These are phyloP conservation scores for Neurospora sp. DNA, from an alignment of 2,329 filamentous ascomycete genomes.

Conservation along the genomic window DNA sequence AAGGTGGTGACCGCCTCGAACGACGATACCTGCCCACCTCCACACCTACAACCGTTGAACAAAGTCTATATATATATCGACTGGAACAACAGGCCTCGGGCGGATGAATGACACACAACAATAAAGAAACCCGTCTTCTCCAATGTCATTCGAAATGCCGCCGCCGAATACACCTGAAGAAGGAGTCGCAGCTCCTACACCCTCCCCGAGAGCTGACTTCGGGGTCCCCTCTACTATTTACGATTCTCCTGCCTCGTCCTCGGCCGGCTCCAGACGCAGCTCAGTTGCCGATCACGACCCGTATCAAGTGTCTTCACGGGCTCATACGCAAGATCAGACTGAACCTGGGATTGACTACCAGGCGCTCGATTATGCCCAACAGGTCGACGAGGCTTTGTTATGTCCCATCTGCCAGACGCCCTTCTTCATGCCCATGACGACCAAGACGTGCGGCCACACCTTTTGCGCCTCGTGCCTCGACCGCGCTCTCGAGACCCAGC, in stretches of 20 bases:
- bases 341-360: slow-evolving; percentile 22
- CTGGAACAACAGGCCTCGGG: neutral
- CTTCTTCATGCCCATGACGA: slow-evolving; percentile 50
- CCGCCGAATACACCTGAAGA: slow-evolving; percentile 20
- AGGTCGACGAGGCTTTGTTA: slow-evolving; percentile 26
- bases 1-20: neutral
- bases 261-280: neutral
- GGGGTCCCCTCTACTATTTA: neutral
- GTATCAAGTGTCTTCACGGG: neutral
- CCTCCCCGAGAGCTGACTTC: neutral
- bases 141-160: slow-evolving; percentile 17
- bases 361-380: slow-evolving; percentile 22
- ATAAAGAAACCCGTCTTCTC: neutral
- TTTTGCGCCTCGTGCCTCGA: slow-evolving; percentile 52
- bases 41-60: neutral
- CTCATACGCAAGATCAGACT: neutral
- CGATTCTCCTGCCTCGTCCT: neutral
- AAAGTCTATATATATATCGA: neutral
- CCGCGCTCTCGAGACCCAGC: slow-evolving; percentile 31
- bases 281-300: neutral
- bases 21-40: neutral
- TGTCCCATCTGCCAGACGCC: slow-evolving; percentile 45
- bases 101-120: neutral
- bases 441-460: slow-evolving; percentile 50
- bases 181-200: slow-evolving; percentile 1